A percentile compares a stretch with the other conserved stretches of the same genome.
phyloP scores from a whole-genome alignment of 2,329 filamentous ascomycete species.

The Atkinsonella hypoxylon region DNA sequence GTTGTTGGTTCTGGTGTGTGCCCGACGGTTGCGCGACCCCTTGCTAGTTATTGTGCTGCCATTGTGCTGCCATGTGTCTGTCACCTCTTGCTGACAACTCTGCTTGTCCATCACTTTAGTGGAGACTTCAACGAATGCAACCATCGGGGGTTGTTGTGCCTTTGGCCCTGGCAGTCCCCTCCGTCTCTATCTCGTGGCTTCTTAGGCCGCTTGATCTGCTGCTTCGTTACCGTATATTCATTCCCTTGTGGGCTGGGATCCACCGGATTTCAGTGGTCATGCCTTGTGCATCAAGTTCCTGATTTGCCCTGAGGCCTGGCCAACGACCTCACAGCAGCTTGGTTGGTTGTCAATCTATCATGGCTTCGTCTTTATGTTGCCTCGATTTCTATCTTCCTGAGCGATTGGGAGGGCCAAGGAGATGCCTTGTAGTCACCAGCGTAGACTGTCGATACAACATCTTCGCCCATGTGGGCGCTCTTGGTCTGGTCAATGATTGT shows the following conservation, averaged over 20 bases:
- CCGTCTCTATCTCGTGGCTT: background rate
- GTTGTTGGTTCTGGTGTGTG: background rate
- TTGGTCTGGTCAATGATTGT: background rate
- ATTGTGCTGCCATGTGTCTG: background rate
- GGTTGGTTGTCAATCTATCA: background rate
- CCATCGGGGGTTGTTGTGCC: background rate
- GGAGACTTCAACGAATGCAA: background rate
- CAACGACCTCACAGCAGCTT: background rate
- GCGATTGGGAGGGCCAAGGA: background rate
- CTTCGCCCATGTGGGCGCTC: background rate
- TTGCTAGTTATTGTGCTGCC: background rate
- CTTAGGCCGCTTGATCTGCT: slow-evolving; percentile 16
- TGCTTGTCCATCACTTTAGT: background rate
- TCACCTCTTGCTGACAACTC: background rate
- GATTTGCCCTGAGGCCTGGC: background rate
- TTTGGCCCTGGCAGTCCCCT: background rate
- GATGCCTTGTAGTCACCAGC: background rate
- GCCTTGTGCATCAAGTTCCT: slow-evolving; percentile 1
- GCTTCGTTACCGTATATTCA: slow-evolving; percentile 11
- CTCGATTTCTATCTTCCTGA: background rate
- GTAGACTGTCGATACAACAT: background rate
- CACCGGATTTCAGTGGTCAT: slow-evolving; percentile 9
- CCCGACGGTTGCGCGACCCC: background rate
- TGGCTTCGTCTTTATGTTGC: background rate
- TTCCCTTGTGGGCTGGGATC: slow-evolving; percentile 11